Base-by-base conservation (phyloP, 768 basidiomycete species). In the Mycena latifolia region DNA sequence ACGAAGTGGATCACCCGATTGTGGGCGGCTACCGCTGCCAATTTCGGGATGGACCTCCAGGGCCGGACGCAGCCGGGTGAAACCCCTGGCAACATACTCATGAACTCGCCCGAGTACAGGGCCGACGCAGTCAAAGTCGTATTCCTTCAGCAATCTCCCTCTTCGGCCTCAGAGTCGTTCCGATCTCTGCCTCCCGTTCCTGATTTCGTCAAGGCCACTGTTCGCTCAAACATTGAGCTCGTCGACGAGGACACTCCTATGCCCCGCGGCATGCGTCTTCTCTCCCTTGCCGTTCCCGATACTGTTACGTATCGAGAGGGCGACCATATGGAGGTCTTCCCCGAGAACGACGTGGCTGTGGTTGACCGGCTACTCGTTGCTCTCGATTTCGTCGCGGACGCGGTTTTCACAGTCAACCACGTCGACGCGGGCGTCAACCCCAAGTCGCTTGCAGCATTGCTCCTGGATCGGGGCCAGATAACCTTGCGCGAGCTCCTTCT, bases 11-110 rank as follows among this genome's bases (percentile, higher is more conserved):
- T 20, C 20, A 69, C 63, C 1, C 8, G 55, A 9, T 29, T 69
- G 14, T 69, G 67, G 67, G 67, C 67, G 0, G 63, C 63, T 12
- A 61, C 63, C 5, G 67, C 67, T 8, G 67, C 63, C 7, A 69
- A 61, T 29, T 64, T 69, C 15, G 67, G 67, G 0, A 37, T 69
- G 15, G 59, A 69, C 43, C 41, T 69, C 63, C 18, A 47, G 37
- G 58, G 60, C 18, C 43, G 2, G 31, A 9, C n/a, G 14, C 53
- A 50, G n/a, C 35, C 25, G 6, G 20, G 56, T 11, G 24, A 7
- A 22, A 20, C 15, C 22, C 12, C 6, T 4, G 47, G 47, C 5
- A 69, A 55, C 31, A 14, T 69, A 35, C 59, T 69, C 43, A 65
- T 41, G 20, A 31, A 46, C n/a, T 24, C 58, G 14, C 57, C 58